Base-by-base conservation (phyloP, 192 early-diverging fungal species). In the Podochytrium sp. region DNA sequence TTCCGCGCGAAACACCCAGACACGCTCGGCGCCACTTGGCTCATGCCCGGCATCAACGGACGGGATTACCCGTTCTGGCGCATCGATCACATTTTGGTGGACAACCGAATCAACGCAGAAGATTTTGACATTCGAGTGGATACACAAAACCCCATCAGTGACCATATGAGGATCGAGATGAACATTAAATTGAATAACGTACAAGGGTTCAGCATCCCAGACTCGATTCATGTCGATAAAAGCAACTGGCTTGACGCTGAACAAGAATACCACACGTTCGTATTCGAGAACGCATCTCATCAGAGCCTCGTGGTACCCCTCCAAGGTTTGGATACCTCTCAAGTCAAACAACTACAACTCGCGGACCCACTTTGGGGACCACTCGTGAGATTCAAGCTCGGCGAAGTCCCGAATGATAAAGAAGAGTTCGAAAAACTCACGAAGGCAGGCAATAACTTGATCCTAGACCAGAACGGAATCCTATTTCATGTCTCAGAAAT, bases 11-110 rank as follows among this genome's bases (percentile, higher is more conserved):
- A 49, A 47, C 38, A 66, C 42, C 64, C 64, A 5, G 18, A 49
- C 20, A 27, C 14, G 20, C 37, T 42, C 3, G 64, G 64, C 4
- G 34, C 30, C 41, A 66, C 64, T 32, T 66, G 64, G 64, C 16
- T 35, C n/a, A 14, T 32, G 10, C 14, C 12, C 41, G 29, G 30
- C 5, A 4, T 41, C 14, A 18, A 32, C 16, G 18, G 27, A n/a
- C 23, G n/a, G 30, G 52, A 55, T 27, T 55, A 55, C 25, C 64
- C 64, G 14, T 49, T 47, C 29, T 66, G 64, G 64, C 37, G 64
- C 5, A 66, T 66, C n/a, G 64, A 66, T 30, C 30, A 40, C 32
- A n/a, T 66, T 20, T 29, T 66, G 18, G 43, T 66, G 5, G 43
- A 66, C 43, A 47, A 35, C 5, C 38, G 64, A 49, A 30, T 66